These are phyloP conservation scores for Paragyromitra xinjiangensis DNA, from an alignment of 495 filamentous ascomycete species.

Conservation along the genomic window DNA sequence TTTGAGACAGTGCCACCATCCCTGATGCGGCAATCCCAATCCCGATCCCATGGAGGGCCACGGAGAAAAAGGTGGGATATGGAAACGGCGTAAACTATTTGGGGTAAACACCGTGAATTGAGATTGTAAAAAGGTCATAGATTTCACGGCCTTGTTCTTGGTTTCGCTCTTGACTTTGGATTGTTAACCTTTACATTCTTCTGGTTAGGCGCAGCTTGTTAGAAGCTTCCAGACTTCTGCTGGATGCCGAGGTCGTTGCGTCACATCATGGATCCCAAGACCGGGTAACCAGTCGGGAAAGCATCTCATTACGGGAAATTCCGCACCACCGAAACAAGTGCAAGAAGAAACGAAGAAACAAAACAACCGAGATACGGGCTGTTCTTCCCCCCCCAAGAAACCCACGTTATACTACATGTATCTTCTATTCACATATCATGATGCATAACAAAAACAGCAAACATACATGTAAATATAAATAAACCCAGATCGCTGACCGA, in stretches of 20 bases:
- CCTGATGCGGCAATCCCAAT: constrained; percentile 43
- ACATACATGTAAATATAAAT: neutral
- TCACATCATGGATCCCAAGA: constrained; percentile 8
- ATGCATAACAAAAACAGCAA: neutral
- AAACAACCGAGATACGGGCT: neutral
- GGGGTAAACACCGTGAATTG: constrained; percentile 23
- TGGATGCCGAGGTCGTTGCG: constrained; percentile 37
- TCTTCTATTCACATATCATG: neutral
- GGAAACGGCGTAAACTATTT: constrained; percentile 33
- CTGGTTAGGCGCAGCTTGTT: neutral
- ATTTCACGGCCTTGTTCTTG: constrained; percentile 14
- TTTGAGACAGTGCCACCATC: constrained; percentile 49
- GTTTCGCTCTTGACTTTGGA: constrained; percentile 13
- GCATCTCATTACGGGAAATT: constrained; percentile 37
- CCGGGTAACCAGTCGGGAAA: constrained; percentile 38
- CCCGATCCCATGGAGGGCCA: constrained; percentile 44
- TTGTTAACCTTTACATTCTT: constrained; percentile 14
- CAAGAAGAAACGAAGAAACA: constrained; percentile 19
- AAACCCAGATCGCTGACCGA: neutral
- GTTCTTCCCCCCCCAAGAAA: neutral
- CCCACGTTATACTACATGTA: neutral
- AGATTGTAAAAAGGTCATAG: constrained; percentile 27
- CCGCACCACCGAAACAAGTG: constrained; percentile 15
- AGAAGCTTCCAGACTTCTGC: constrained; percentile 22
- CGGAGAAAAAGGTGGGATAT: constrained; percentile 32